phyloP scores from a whole-genome alignment of 176 grass and related monocot species.

The Bothriochloa decipiens region DNA sequence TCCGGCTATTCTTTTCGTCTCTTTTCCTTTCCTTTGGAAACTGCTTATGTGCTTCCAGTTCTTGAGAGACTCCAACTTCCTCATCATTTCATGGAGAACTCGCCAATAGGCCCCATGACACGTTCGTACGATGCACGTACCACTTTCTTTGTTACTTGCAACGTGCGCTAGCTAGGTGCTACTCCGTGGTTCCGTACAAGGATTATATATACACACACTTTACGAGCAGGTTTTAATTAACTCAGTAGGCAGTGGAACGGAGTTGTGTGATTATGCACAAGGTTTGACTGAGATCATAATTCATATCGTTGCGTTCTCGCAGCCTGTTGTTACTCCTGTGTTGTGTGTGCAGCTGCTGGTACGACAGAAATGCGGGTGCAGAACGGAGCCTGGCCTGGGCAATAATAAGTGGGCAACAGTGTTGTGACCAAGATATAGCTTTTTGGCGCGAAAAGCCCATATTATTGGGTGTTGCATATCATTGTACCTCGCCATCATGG shows the following conservation, averaged over 20 bases:
- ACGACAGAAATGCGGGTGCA: constrained; percentile 1
- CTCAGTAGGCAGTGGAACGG: neutral
- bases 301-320: neutral
- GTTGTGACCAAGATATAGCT: neutral
- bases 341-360: neutral
- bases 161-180: neutral
- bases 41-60: neutral
- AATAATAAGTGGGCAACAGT: constrained; percentile 51
- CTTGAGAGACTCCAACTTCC: neutral
- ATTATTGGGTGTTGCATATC: constrained; percentile 52
- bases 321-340: neutral
- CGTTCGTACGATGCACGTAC: neutral
- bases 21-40: constrained; percentile 1
- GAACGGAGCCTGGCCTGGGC: constrained; percentile 7
- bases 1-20: neutral
- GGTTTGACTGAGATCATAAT: constrained; percentile 9
- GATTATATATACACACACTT: neutral
- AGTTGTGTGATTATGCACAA: neutral
- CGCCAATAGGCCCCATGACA: neutral
- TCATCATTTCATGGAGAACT: constrained; percentile 32
- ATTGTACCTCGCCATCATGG: constrained; percentile 55
- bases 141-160: neutral
- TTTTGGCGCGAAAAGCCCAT: constrained; percentile 46
- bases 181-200: neutral
- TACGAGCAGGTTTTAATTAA: neutral